A percentile compares a stretch with the other conserved stretches of the same genome.
Evolutionary conservation across 1,284 basidiomycete genomes (phyloP).

Genomic region (Megacollybia platyphylla): DNA sequence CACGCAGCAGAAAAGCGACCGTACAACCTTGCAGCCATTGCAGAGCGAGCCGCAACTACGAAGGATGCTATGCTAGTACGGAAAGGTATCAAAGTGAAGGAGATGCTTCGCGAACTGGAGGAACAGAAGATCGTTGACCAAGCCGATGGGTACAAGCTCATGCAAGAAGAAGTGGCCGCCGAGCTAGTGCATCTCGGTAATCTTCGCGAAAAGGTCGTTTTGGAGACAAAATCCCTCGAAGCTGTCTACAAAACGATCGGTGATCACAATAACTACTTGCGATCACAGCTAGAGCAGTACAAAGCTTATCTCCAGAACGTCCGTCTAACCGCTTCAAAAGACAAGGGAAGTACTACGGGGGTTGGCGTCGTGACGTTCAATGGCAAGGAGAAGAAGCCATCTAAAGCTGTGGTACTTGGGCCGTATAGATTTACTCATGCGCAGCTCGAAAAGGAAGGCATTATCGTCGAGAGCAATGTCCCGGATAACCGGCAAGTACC

Average conservation of each 20-base stretch:
- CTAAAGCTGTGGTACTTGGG: conserved; percentile 78
- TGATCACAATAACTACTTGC: conserved; percentile 97
- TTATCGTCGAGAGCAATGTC: conserved; percentile 97
- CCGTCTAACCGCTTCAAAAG: conserved; percentile 77
- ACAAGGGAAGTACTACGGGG: conserved; percentile 71
- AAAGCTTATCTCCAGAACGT: conserved; percentile 99
- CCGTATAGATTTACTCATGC: conserved; percentile 96
- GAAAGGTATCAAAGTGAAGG: conserved; percentile 97
- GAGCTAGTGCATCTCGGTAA: conserved; percentile 96
- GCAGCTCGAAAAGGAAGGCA: conserved; percentile 98
- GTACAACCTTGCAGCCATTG: conserved; percentile 81
- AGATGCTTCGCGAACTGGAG: conserved; percentile 95
- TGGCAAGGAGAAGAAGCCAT: conserved; percentile 92
- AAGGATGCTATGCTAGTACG: conserved; percentile 93
- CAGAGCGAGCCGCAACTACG: conserved; percentile 91
- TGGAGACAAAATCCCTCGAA: conserved; percentile 88
- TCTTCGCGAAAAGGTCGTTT: conserved; percentile 87
- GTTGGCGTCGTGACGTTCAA: conserved; percentile 94
- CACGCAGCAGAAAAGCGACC: conserved; percentile 75
- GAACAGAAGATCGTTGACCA: conserved; percentile 81
- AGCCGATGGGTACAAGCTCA: conserved; percentile 78
- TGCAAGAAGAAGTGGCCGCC: conserved; percentile 94
- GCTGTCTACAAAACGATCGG: conserved; percentile 98
- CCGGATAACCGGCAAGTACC: conserved; percentile 82
- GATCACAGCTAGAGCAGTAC: conserved; percentile 96